Conservation (phyloP, 2,329 filamentous ascomycete genomes). For the Lecanicillium sp. region DNA sequence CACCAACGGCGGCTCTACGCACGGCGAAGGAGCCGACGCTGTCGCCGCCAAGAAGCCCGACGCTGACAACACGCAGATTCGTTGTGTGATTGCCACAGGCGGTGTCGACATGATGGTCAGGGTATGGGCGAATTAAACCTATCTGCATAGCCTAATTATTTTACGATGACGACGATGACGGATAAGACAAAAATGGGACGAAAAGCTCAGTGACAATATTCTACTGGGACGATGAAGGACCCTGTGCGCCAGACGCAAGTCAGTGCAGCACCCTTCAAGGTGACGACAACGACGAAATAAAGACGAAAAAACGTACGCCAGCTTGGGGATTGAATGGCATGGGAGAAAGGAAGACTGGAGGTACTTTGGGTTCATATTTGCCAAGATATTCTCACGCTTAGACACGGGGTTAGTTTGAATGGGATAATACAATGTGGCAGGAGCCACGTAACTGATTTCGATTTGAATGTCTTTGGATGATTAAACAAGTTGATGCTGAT, state of each 20-base stretch:
- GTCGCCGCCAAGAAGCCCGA: slow-evolving; percentile 44
- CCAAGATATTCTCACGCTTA: slow-evolving; percentile 12
- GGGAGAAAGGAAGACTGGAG: not conserved
- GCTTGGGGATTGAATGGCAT: not conserved
- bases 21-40: slow-evolving; percentile 27
- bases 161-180: slow-evolving; percentile 2
- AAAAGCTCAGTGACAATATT: not conserved
- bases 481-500: no score
- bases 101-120: slow-evolving; percentile 75
- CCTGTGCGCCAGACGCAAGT: no score
- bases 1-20: slow-evolving; percentile 14
- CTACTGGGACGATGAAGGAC: not conserved
- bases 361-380: slow-evolving; percentile 13
- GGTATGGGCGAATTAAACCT: slow-evolving; percentile 58
- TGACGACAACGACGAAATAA: not conserved
- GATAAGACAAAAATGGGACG: not conserved
- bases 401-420: slow-evolving; percentile 11
- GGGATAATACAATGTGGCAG: not conserved
- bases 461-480: no score
- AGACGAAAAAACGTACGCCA: no score
- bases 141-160: slow-evolving; percentile 9
- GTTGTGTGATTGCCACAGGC: slow-evolving; percentile 78
- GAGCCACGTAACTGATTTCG: not conserved
- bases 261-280: no score
- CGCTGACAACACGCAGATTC: slow-evolving; percentile 54